These are phyloP conservation scores for Platanus orientalis DNA, from an alignment of 164 flowering plant species.

Conservation along the genomic window DNA sequence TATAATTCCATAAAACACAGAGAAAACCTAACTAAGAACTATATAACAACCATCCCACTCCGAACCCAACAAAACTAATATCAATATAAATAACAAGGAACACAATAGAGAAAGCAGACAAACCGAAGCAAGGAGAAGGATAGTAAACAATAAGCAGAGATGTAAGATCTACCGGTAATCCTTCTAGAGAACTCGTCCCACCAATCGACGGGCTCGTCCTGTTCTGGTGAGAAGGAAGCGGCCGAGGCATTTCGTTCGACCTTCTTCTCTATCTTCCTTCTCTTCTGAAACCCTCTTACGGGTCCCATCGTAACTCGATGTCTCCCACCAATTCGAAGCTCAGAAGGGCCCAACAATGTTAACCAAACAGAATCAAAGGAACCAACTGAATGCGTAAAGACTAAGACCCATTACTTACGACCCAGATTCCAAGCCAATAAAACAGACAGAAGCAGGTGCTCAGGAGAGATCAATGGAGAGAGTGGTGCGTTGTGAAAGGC, in stretches of 20 bases:
- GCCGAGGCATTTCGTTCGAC: constrained; percentile 17
- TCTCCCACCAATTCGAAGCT: constrained; percentile 17
- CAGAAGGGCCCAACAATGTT: constrained; percentile 2
- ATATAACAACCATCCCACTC: constrained; percentile 7
- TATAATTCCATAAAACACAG: constrained; percentile 5
- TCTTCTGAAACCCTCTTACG: constrained; percentile 50
- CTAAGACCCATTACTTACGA: constrained; percentile 25
- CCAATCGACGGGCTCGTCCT: constrained; percentile 51
- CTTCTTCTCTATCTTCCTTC: constrained; percentile 34
- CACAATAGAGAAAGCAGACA: neutral
- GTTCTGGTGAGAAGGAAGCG: constrained; percentile 32
- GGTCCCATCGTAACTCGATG: constrained; percentile 48
- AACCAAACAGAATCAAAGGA: constrained; percentile 11
- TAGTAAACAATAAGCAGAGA: neutral
- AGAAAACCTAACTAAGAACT: constrained; percentile 14
- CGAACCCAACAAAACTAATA: constrained; percentile 13
- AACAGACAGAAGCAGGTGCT: constrained; percentile 5
- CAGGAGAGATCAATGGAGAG: constrained; percentile 9
- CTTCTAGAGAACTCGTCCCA: constrained; percentile 57
- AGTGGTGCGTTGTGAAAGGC: neutral
- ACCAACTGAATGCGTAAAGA: constrained; percentile 8
- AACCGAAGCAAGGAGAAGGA: neutral
- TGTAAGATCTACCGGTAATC: constrained; percentile 37
- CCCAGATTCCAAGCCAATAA: constrained; percentile 13
- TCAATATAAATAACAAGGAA: constrained; percentile 4